A percentile compares a stretch with the other conserved stretches of the same genome.
Evolutionary conservation across 257 asterid genomes (phyloP).

Genomic region (Nicotiana undulata): DNA sequence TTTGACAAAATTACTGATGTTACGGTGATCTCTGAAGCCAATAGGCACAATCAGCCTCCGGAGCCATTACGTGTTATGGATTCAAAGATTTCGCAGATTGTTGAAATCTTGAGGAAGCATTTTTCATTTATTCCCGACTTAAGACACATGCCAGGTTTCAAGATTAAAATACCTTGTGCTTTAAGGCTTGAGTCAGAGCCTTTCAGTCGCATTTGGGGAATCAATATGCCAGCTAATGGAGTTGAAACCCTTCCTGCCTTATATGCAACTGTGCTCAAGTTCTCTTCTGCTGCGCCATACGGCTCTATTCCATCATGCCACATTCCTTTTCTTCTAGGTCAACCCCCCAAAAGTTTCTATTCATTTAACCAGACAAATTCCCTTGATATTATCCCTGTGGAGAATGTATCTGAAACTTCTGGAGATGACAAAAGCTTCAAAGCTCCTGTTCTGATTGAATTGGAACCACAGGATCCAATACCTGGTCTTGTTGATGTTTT

Average conservation of each 20-base stretch:
- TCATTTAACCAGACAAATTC: conserved; percentile 39
- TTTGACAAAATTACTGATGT: conserved; percentile 28
- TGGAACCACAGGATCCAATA: conserved; percentile 85
- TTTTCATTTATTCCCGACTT: conserved; percentile 73
- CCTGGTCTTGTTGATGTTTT: conserved; percentile 76
- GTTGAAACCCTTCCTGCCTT: conserved; percentile 72
- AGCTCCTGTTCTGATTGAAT: conserved; percentile 65
- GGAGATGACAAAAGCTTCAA: conserved; percentile 41
- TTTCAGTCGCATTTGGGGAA: conserved; percentile 33
- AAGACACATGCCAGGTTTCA: conserved; percentile 71
- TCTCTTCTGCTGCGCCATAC: conserved; percentile 73
- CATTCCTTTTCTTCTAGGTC: conserved; percentile 72
- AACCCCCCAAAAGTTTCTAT: conserved; percentile 32
- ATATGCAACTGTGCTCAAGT: conserved; percentile 69
- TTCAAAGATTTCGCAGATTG: conserved; percentile 67
- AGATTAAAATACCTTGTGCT: conserved; percentile 59
- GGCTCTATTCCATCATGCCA: conserved; percentile 62
- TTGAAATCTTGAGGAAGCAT: conserved; percentile 60
- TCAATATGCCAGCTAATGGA: conserved; percentile 22
- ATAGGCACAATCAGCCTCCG: conserved; percentile 31
- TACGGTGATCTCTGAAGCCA: conserved; percentile 29
- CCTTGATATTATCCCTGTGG: conserved; percentile 63
- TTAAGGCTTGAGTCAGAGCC: conserved; percentile 69
- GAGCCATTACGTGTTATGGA: conserved; percentile 88
- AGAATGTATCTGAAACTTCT: conserved; percentile 37